Conservation (phyloP, 1,284 basidiomycete species). For the Cerioporus squamosus region DNA sequence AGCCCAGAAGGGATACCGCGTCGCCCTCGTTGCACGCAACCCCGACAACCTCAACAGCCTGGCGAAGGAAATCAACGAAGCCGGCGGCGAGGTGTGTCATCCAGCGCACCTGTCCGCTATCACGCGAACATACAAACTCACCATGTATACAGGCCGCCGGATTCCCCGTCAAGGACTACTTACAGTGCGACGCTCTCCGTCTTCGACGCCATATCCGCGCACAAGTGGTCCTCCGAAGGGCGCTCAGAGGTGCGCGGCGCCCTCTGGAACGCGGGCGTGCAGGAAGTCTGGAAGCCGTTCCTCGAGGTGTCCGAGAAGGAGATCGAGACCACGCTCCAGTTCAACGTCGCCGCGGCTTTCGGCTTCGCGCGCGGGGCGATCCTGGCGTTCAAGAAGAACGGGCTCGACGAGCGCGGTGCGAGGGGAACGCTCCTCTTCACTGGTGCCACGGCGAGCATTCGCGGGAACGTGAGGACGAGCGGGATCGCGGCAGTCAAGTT, state of each 20-base stretch:
- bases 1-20: slow-evolving; percentile 66
- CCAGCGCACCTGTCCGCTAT: no score
- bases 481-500: slow-evolving; percentile 72
- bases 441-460: slow-evolving; percentile 69
- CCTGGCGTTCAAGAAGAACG: slow-evolving; percentile 63
- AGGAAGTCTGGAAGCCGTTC: slow-evolving; percentile 66
- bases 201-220: slow-evolving; percentile 56
- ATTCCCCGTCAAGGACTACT: slow-evolving; percentile 64
- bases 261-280: slow-evolving; percentile 63
- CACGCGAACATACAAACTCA: background rate
- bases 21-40: slow-evolving; percentile 70
- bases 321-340: slow-evolving; percentile 48
- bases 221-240: slow-evolving; percentile 42
- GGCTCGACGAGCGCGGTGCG: slow-evolving; percentile 46
- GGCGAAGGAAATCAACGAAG: slow-evolving; percentile 55
- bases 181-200: slow-evolving; percentile 52
- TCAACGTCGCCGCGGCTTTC: slow-evolving; percentile 65
- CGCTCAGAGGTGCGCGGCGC: slow-evolving; percentile 61
- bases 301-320: slow-evolving; percentile 65
- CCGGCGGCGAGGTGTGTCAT: slow-evolving; percentile 57
- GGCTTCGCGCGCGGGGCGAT: slow-evolving; percentile 70
- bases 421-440: slow-evolving; percentile 77
- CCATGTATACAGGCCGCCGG: slow-evolving; percentile 50
- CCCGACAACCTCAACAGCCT: slow-evolving; percentile 55
- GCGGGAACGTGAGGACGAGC: slow-evolving; percentile 68